phyloP scores from a whole-genome alignment of 192 early-diverging fungal genomes.

The Pilobolus umbonatus region DNA sequence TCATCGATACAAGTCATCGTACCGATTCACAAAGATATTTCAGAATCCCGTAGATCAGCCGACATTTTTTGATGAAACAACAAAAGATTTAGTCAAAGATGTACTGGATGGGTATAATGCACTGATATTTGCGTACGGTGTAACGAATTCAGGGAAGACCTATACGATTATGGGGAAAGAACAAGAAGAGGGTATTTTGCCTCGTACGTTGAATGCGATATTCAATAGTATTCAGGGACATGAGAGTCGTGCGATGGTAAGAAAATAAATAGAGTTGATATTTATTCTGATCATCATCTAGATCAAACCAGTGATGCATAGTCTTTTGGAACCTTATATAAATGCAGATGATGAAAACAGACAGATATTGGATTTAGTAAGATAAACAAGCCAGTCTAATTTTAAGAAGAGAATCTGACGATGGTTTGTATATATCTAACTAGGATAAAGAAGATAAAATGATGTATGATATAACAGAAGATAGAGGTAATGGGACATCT shows the following conservation, averaged over 20 bases:
- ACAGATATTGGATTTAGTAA: constrained; percentile 1
- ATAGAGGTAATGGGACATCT: neutral
- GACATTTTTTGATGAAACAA: constrained; percentile 53
- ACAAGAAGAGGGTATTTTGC: constrained; percentile 48
- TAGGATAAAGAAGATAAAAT: neutral
- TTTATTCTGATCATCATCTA: neutral
- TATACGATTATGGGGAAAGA: constrained; percentile 56
- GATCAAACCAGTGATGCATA: constrained; percentile 37
- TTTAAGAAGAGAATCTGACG: too few relatives aligned
- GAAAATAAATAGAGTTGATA: neutral
- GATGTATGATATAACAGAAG: neutral
- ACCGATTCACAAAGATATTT: constrained; percentile 59
- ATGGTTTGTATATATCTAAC: too few relatives aligned
- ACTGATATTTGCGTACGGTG: constrained; percentile 66
- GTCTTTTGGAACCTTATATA: constrained; percentile 24
- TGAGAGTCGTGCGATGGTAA: constrained; percentile 26
- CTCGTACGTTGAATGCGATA: constrained; percentile 52
- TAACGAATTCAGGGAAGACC: constrained; percentile 69
- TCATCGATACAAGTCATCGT: constrained; percentile 33
- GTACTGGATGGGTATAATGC: constrained; percentile 55
- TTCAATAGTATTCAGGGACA: constrained; percentile 44
- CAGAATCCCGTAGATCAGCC: constrained; percentile 38
- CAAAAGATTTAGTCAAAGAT: constrained; percentile 51
- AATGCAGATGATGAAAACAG: constrained; percentile 22
- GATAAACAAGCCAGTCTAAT: too few relatives aligned